Conservation (phyloP, 495 filamentous ascomycete genomes). For the Chlorociboria aeruginascens region DNA sequence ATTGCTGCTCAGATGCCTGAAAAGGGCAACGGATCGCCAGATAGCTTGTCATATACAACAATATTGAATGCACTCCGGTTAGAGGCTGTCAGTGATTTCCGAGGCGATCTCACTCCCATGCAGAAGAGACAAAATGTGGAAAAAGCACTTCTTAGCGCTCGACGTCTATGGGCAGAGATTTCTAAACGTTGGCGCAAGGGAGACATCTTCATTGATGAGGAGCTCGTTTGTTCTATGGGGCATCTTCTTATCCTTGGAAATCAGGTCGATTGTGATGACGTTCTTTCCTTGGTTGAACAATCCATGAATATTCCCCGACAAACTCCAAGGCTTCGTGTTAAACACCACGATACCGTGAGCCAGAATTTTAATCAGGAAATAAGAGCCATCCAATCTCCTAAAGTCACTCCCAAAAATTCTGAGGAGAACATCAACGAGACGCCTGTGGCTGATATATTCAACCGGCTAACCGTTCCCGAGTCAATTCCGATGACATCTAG, state of each 20-base stretch:
- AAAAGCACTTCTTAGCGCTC: constrained; percentile 40
- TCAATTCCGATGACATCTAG: background rate
- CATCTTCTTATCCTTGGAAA: constrained; percentile 49
- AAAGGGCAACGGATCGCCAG: constrained; percentile 44
- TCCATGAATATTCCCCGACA: constrained; percentile 56
- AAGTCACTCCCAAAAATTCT: background rate
- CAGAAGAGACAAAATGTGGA: constrained; percentile 23
- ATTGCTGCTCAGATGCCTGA: constrained; percentile 55
- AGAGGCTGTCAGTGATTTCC: constrained; percentile 16
- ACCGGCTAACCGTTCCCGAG: background rate
- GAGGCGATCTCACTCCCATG: constrained; percentile 8
- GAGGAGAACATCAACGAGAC: background rate
- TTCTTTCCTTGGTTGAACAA: constrained; percentile 62
- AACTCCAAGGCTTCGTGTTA: constrained; percentile 22
- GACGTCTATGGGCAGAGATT: constrained; percentile 71
- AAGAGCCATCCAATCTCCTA: too few relatives aligned
- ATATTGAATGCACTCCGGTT: constrained; percentile 52
- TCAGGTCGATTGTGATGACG: constrained; percentile 49
- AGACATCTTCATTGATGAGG: constrained; percentile 56
- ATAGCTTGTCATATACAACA: constrained; percentile 63
- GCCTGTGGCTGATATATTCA: background rate
- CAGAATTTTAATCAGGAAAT: background rate
- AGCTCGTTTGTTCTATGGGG: constrained; percentile 66
- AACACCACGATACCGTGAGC: background rate
- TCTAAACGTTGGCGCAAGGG: constrained; percentile 58